phyloP scores from a whole-genome alignment of 2,329 filamentous ascomycete species.

The Aureobasidium vineae region DNA sequence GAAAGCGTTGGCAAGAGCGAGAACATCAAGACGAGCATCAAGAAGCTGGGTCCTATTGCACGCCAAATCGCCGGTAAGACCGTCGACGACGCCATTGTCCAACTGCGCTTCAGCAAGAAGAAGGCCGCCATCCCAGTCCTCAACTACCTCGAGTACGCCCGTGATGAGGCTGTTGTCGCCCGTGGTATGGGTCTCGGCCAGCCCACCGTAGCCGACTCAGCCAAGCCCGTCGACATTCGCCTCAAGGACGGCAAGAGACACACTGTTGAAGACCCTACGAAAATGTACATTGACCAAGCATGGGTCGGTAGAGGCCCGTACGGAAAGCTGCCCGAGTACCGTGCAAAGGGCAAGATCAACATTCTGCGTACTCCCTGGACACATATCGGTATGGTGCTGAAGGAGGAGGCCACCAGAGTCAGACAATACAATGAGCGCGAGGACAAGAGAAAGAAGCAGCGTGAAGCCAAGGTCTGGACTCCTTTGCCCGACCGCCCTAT shows the following conservation, averaged over 20 bases:
- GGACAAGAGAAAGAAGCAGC: constrained; percentile 69
- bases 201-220: constrained; percentile 28
- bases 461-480: constrained; percentile 78
- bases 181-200: constrained; percentile 76
- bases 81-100: constrained; percentile 87
- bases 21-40: constrained; percentile 77
- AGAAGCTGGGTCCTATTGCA: constrained; percentile 85
- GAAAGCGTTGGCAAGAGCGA: constrained; percentile 62
- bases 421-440: constrained; percentile 75
- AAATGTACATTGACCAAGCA: constrained; percentile 85
- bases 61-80: constrained; percentile 90
- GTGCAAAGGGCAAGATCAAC: constrained; percentile 71
- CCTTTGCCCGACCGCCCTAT: constrained; percentile 84
- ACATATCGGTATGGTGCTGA: constrained; percentile 74
- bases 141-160: constrained; percentile 75
- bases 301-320: constrained; percentile 81
- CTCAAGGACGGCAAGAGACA: constrained; percentile 73
- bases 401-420: constrained; percentile 89
- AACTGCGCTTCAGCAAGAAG: constrained; percentile 97
- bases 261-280: constrained; percentile 69
- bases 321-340: constrained; percentile 62
- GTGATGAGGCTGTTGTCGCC: constrained; percentile 74
- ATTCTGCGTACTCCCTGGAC: constrained; percentile 69
- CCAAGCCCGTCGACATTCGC: constrained; percentile 58
- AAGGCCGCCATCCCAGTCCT: constrained; percentile 78